Percentiles rank a stretch among this genome's conserved stretches.
phyloP scores from a whole-genome alignment of 2,329 filamentous ascomycete genomes.

The Pyricularia grisea region DNA sequence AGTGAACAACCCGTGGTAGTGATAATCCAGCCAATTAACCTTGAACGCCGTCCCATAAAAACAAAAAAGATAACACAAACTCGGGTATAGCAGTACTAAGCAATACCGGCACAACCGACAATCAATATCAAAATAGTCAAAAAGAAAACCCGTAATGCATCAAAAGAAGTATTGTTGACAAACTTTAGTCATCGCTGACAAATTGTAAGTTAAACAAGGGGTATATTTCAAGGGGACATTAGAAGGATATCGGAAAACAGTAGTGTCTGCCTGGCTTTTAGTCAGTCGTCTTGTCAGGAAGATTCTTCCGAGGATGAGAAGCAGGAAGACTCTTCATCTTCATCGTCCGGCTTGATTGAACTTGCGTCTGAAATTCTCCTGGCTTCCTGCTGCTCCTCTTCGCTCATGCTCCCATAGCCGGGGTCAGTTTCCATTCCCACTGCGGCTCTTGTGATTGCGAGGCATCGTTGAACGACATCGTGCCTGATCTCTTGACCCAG shows the following conservation, averaged over 20 bases:
- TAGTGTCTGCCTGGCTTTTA: not conserved
- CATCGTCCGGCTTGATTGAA: conserved; percentile 19
- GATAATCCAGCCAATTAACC: not conserved
- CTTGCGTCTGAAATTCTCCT: not conserved
- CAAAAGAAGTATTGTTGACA: not conserved
- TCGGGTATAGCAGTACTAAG: not conserved
- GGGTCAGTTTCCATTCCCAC: conserved; percentile 52
- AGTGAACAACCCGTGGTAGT: not conserved
- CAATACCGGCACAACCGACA: not conserved
- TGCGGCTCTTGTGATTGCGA: conserved; percentile 44
- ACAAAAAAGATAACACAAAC: not conserved
- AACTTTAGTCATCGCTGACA: not conserved
- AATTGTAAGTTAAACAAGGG: not conserved
- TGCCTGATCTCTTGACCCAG: conserved; percentile 41
- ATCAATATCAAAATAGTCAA: not conserved
- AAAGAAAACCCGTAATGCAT: not conserved
- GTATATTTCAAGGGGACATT: not conserved
- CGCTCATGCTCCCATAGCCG: conserved; percentile 50
- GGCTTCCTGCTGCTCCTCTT: conserved; percentile 13
- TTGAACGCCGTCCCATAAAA: not conserved
- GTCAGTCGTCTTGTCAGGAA: not conserved
- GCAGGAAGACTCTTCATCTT: conserved; percentile 7
- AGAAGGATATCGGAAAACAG: not conserved
- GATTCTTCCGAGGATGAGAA: conserved; percentile 3
- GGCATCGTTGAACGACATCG: conserved; percentile 44